Base-by-base conservation (phyloP, 2,329 filamentous ascomycete genomes). In the Aspergillus novoparasiticus region DNA sequence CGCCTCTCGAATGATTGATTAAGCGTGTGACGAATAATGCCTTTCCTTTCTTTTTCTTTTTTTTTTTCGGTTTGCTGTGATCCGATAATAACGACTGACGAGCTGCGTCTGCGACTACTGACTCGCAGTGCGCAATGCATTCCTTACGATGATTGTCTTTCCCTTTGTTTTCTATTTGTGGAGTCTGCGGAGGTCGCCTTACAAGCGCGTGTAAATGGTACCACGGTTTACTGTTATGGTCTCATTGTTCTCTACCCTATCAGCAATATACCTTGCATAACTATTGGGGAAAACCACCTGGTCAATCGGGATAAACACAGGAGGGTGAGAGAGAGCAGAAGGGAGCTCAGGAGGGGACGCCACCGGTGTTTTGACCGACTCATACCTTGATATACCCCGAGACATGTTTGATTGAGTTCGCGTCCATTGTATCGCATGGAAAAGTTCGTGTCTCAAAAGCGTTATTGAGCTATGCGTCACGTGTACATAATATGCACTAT, bases 11-110 rank as follows among this genome's bases (percentile, higher is more conserved):
- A 67, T 62, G 61, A 66, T 59, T 63, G 62, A 64, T 66, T 65
- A 48, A 68, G 66, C 62, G 61, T 65, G 60, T 74, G 63, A 76
- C 67, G 74, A 75, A 56, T 75, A 74, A 76, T 75, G 71, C 68
- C 68, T 72, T 64, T 68, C 61, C 58, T 62, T 63, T 63, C 56
- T 60, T 57, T 61, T 4, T 58, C 3, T 63, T 34, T 55, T 60
- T 34, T 59, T 63, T 34, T 57, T 60, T 39, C 39, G 19, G 39
- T 41, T 41, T 41, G 16, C 39, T 66, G 63, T 65, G 64, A 62
- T 60, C 57, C 60, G 61, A 72, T 70, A 69, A 70, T 72, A 60
- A 73, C 63, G 72, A 75, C 66, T 72, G 63, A 70, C 68, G 71
- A 68, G 58, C 60, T 60, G 66, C 58, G 48, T 65, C 64, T 63